These are phyloP conservation scores for Pulchroboletus neoregius DNA, from an alignment of 1,284 basidiomycete genomes.

Conservation along the genomic window DNA sequence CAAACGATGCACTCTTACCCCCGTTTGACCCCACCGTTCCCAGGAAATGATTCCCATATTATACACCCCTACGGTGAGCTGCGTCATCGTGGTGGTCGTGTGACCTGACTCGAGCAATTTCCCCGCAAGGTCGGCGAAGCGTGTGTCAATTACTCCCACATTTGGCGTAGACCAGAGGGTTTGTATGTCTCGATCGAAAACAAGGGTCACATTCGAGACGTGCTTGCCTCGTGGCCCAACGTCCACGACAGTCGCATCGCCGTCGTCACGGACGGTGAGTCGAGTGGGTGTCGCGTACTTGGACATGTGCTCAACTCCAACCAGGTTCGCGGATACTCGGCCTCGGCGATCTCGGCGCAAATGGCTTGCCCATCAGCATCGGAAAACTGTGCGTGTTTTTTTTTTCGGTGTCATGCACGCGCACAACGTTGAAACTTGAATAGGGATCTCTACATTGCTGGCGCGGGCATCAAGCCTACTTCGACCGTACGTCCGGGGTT, in stretches of 20 bases:
- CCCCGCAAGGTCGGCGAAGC: constrained; percentile 67
- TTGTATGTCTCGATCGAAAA: constrained; percentile 70
- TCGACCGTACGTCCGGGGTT: constrained; percentile 42
- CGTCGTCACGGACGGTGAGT: constrained; percentile 71
- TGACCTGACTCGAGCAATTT: constrained; percentile 4
- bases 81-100: constrained; percentile 12
- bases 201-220: constrained; percentile 61
- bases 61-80: constrained; percentile 67
- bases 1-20: neutral
- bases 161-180: constrained; percentile 71
- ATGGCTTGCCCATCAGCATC: constrained; percentile 74
- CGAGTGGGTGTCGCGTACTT: neutral
- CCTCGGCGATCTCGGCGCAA: constrained; percentile 74
- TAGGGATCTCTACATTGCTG: constrained; percentile 71
- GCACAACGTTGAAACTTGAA: neutral
- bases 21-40: neutral
- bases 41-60: constrained; percentile 59
- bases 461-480: constrained; percentile 54
- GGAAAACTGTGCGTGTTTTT: constrained; percentile 63
- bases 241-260: constrained; percentile 55
- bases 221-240: constrained; percentile 60
- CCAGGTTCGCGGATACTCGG: constrained; percentile 75
- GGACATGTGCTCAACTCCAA: neutral
- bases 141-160: constrained; percentile 71
- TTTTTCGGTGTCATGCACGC: neutral